Base-by-base conservation (phyloP, 2,329 filamentous ascomycete species). In the Venturiaceae sp. region DNA sequence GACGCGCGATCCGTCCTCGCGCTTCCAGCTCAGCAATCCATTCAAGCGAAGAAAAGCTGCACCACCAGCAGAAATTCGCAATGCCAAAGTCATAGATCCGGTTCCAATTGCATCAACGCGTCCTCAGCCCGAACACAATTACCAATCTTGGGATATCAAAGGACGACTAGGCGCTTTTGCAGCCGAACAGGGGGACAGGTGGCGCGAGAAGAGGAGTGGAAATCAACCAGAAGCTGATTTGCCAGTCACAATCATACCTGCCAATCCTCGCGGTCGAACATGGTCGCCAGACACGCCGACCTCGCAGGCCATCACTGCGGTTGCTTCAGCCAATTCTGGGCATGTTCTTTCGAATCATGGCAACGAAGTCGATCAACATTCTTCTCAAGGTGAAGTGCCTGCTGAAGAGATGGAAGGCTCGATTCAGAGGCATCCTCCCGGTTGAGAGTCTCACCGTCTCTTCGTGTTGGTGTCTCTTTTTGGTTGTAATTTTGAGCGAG, bases 231-330 rank as follows among this genome's bases (percentile, higher is more conserved):
- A 77, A 21, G 66, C 67, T 6, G 71, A 77, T 21, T 64, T 83
- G 13, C 81, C 81, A 2, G 76, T 84, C 21, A 85, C 81, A 0
- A 75, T 85, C 32, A 83, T 86, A 55, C 83, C 83, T 3, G 81
- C 82, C 3, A 80, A 82, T 61, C 77, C 77, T 26, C 74, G 79
- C 39, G 77, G 78, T 36, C 72, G 81, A 50, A 79, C 78, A 5
- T 83, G 80, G 79, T 81, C 76, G 44, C 79, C 80, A 7, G 71
- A 73, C 32, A 21, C 30, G 19, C 52, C 52, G 32, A 34, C 30
- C 23, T 50, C 44, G 19, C 44, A 50, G n/a, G 44, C 13, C 3
- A 5, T 30, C 23, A 50, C 44, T 5, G 23, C 30, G 16, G 44
- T 50, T 4, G 30, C 28, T n/a, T 50, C 44, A 8, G 44, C 14